phyloP scores from a whole-genome alignment of 169 alveolate species.

The Cyclospora cayetanensis region DNA sequence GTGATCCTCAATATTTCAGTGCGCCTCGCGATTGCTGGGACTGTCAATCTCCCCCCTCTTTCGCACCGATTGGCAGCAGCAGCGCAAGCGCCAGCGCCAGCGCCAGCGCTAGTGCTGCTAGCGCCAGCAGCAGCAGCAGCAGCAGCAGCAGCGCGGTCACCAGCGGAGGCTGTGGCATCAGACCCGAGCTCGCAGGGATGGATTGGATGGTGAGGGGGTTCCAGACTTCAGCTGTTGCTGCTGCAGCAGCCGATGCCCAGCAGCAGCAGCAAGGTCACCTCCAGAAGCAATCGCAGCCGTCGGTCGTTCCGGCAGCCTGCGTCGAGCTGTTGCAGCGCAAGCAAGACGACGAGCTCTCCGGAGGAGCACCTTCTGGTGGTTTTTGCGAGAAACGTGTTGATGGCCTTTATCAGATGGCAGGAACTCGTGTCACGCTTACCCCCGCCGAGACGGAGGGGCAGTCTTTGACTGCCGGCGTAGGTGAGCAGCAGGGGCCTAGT shows the following conservation, averaged over 20 bases:
- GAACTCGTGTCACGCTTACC: not conserved
- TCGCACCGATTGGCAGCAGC: slow-evolving; percentile 55
- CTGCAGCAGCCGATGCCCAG: slow-evolving; percentile 2
- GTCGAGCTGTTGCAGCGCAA: not conserved
- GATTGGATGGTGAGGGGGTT: slow-evolving; percentile 46
- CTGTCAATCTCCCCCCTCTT: slow-evolving; percentile 21
- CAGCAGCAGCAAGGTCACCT: slow-evolving; percentile 38
- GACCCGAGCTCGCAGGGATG: slow-evolving; percentile 44
- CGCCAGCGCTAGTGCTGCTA: too few relatives aligned
- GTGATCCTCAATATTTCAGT: slow-evolving; percentile 44
- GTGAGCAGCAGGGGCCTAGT: not conserved
- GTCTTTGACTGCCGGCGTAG: slow-evolving; percentile 4
- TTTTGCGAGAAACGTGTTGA: slow-evolving; percentile 1
- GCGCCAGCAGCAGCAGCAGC: slow-evolving; percentile 57
- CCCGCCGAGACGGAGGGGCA: slow-evolving; percentile 18
- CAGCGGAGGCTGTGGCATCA: not conserved
- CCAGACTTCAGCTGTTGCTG: not conserved
- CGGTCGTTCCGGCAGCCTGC: slow-evolving; percentile 14
- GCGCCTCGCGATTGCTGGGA: slow-evolving; percentile 53
- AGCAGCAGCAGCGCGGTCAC: slow-evolving; percentile 49
- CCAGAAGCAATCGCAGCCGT: not conserved
- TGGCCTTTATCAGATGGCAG: slow-evolving; percentile 20
- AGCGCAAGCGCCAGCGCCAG: slow-evolving; percentile 31
- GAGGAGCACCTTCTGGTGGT: not conserved
- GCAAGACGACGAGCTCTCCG: not conserved